Evolutionary conservation across 192 early-diverging fungal species (phyloP).

Genomic region (Backusella macrospora): DNA sequence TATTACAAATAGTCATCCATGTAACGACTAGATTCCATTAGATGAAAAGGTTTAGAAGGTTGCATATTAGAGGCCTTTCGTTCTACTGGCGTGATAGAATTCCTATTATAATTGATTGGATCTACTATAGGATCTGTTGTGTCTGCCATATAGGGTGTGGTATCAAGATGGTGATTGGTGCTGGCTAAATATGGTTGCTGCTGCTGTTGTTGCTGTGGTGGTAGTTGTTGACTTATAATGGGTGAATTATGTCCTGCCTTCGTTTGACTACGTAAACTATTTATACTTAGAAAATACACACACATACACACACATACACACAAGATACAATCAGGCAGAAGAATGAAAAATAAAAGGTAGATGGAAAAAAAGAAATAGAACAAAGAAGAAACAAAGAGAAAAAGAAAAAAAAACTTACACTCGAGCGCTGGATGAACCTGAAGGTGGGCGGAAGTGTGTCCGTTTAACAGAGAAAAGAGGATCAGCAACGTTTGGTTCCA

Average conservation of each 20-base stretch:
- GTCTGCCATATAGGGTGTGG: slow-evolving; percentile 3
- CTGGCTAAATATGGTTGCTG: slow-evolving; percentile 2
- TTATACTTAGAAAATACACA: slow-evolving; percentile 5
- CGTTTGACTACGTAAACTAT: slow-evolving; percentile 30
- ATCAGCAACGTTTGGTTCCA: slow-evolving; percentile 24
- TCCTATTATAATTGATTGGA: background rate
- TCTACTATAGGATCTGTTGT: slow-evolving; percentile 1
- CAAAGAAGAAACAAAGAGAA: background rate
- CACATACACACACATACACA: background rate
- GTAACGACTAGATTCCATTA: background rate
- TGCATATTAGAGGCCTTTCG: background rate
- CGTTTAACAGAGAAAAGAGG: slow-evolving; percentile 23
- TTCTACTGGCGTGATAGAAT: background rate
- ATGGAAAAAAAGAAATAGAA: background rate
- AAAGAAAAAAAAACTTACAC: slow-evolving; percentile 25
- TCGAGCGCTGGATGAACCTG: slow-evolving; percentile 28
- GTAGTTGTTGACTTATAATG: background rate
- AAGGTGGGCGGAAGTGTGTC: slow-evolving; percentile 19
- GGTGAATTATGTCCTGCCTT: slow-evolving; percentile 14
- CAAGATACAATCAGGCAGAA: background rate
- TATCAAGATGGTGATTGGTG: background rate
- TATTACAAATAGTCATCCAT: background rate
- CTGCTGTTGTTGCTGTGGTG: background rate
- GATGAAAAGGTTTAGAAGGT: background rate
- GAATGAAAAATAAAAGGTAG: background rate